Conservation (phyloP, 192 early-diverging fungal genomes). For the Pecoramyces ruminantium region DNA sequence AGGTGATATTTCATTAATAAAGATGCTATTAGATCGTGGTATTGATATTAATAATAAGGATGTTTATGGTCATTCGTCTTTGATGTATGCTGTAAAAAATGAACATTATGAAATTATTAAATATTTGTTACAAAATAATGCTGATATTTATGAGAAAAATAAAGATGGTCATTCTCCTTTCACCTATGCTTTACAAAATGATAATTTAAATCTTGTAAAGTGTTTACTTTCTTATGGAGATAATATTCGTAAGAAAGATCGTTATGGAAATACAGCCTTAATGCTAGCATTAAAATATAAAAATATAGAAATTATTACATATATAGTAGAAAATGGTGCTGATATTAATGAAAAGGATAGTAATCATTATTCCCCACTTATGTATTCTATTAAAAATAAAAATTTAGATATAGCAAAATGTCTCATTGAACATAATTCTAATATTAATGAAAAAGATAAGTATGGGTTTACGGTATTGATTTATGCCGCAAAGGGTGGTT, state of each 20-base stretch:
- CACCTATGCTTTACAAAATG: neutral
- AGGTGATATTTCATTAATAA: neutral
- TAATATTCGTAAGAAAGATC: neutral
- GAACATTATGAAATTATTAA: neutral
- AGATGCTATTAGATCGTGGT: neutral
- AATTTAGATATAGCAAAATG: neutral
- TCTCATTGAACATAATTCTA: neutral
- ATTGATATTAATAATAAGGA: neutral
- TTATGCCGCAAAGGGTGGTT: neutral
- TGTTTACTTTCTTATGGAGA: neutral
- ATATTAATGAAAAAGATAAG: neutral
- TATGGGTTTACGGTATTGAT: neutral
- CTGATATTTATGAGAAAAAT: neutral
- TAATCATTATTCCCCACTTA: neutral
- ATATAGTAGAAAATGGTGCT: neutral
- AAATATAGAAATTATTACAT: neutral
- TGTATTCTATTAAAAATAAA: neutral
- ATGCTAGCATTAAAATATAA: neutral
- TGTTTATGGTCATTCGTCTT: neutral
- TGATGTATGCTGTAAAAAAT: neutral
- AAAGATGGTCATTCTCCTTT: neutral
- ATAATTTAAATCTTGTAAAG: neutral
- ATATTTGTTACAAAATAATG: neutral
- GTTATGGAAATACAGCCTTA: neutral
- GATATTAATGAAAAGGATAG: neutral